These are phyloP conservation scores for Aureobasidium sp. DNA, from an alignment of 2,329 filamentous ascomycete species.

Conservation along the genomic window DNA sequence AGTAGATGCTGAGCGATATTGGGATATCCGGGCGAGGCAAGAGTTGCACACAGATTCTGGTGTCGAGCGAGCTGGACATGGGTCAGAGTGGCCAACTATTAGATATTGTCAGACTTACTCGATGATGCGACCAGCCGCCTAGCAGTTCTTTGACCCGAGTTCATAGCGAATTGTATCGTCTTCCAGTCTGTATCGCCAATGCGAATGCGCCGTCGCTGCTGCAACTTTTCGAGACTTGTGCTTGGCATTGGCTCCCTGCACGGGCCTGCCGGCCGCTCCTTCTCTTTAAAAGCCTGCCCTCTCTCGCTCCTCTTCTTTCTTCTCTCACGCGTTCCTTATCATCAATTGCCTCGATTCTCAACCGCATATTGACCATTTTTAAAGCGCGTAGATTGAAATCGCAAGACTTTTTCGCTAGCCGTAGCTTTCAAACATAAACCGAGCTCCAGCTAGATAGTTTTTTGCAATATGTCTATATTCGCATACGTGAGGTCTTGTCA, in stretches of 20 bases:
- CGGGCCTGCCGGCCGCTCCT: background rate
- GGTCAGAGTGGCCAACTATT: conserved; percentile 3
- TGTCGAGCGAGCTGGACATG: conserved; percentile 25
- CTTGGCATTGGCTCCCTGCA: background rate
- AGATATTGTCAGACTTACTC: conserved; percentile 25
- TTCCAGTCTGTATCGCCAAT: background rate
- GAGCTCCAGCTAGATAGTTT: conserved; percentile 95
- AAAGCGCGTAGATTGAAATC: conserved; percentile 66
- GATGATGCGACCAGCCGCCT: conserved; percentile 37
- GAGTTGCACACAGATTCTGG: conserved; percentile 40
- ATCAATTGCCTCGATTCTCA: conserved; percentile 62
- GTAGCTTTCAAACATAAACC: conserved; percentile 62
- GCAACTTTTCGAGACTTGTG: conserved; percentile 14
- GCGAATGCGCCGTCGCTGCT: background rate
- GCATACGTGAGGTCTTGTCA: background rate
- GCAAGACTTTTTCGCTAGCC: conserved; percentile 95
- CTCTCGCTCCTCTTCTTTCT: conserved; percentile 21
- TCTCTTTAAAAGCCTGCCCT: background rate
- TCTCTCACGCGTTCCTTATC: conserved; percentile 72
- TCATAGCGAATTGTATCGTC: conserved; percentile 30
- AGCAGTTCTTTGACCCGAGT: conserved; percentile 38
- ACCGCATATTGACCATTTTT: conserved; percentile 83
- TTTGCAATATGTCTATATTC: background rate
- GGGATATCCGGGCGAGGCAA: conserved; percentile 36
- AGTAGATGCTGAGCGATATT: conserved; percentile 31